phyloP scores from a whole-genome alignment of 1,284 basidiomycete species.

The Trichosporon ovoides region DNA sequence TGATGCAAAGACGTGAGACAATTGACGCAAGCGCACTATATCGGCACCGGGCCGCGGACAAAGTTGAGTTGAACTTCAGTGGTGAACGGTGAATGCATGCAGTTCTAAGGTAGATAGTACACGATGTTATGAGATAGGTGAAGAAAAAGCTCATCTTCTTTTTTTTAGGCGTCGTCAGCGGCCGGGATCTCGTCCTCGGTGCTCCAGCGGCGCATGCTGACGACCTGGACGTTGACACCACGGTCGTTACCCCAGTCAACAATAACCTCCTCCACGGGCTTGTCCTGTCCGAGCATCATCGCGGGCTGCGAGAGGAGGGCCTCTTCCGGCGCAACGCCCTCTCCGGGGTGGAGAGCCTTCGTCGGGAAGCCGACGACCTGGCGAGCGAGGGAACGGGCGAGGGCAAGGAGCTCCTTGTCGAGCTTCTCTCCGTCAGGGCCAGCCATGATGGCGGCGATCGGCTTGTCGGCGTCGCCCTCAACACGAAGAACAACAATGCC shows the following conservation, averaged over 20 bases:
- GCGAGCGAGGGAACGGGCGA: conserved; percentile 71
- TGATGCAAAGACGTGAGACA: too few species aligned
- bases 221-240: conserved; percentile 43
- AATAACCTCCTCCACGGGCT: conserved; percentile 61
- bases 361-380: conserved; percentile 85
- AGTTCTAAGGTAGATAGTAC: conserved; percentile 3
- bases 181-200: conserved; percentile 28
- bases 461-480: conserved; percentile 40
- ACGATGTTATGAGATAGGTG: conserved; percentile 2
- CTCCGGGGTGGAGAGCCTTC: conserved; percentile 52
- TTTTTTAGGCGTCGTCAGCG: neutral
- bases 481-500: conserved; percentile 63
- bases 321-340: conserved; percentile 52
- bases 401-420: conserved; percentile 56
- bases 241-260: conserved; percentile 61
- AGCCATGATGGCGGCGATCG: conserved; percentile 38
- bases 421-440: conserved; percentile 48
- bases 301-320: conserved; percentile 72
- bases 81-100: conserved; percentile 2
- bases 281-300: conserved; percentile 60
- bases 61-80: too few species aligned
- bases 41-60: too few species aligned
- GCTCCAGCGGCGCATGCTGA: conserved; percentile 44
- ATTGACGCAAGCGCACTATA: too few species aligned
- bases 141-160: neutral